Evolutionary conservation across 768 basidiomycete species (phyloP), one percentile per base, ranked within the genome.

Genomic region (Botryobasidium botryosum): DNA sequence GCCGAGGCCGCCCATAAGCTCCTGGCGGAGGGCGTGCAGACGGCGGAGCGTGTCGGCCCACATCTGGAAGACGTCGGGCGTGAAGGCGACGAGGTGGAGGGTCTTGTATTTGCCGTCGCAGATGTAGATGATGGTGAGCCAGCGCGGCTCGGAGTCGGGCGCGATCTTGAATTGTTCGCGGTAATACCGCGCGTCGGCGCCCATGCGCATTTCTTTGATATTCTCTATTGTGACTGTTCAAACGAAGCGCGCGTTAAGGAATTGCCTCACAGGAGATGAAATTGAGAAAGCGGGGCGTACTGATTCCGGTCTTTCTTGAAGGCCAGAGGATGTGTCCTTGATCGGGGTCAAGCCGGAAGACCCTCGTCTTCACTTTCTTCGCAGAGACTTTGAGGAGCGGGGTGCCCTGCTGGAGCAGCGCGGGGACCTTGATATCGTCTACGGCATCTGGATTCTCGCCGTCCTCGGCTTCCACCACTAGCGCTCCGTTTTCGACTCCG

Each of bases 111-210:
- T 67, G 10, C 76, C 79, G 35, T 77, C 74, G 40, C 78, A 64
- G 48, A 81, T 74, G 54, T 91, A 88, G 50, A 88, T 74, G 57
- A 84, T 74, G 0, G 87, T 84, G 51, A 92, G 70, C 84, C 86
- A 92, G 17, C 77, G 68, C 31, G 71, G 64, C 52, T 82, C 77
- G 46, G 69, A 68, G 42, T 74, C 70, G 39, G 66, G 60, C 0
- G 79, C 64, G 32, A 76, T 66, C 54, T 74, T 71, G 62, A 79
- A 79, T 52, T 77, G 76, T 39, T 72, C 67, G 43, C 78, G 74
- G 56, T 84, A 78, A 57, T 78, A 76, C 17, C 70, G 66, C 1
- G 80, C 75, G 26, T 84, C 76, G 4, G 69, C 55, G 12, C 79
- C 82, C 0, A 76, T 68, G 13, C 90, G 78, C 25, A 94, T 70